Evolutionary conservation across 2,329 filamentous ascomycete genomes (phyloP).

Genomic region (Monosporascus sp.): DNA sequence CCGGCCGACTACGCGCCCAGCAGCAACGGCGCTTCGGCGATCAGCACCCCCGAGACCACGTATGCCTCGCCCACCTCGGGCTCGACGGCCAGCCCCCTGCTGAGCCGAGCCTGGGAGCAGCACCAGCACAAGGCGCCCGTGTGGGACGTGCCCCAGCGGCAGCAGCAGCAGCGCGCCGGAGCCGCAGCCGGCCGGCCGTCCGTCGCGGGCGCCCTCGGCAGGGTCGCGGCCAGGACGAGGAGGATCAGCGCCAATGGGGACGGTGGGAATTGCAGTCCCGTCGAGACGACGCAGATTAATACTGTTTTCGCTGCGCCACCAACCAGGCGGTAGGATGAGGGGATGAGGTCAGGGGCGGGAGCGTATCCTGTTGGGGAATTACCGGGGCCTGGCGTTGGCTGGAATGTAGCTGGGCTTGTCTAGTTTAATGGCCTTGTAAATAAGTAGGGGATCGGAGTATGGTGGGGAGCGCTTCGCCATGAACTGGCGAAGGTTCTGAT

Average conservation of each 20-base stretch:
- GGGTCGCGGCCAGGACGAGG: conserved; percentile 14
- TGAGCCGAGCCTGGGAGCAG: conserved; percentile 25
- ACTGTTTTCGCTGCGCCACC: conserved; percentile 22
- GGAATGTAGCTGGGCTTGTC: too few species aligned
- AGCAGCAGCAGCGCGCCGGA: conserved; percentile 3
- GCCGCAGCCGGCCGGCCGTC: conserved; percentile 4
- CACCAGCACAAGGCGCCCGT: conserved; percentile 8
- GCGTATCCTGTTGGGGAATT: background rate
- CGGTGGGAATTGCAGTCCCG: conserved; percentile 15
- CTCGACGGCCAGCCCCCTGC: conserved; percentile 23
- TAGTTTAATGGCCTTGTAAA: too few species aligned
- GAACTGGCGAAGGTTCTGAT: too few species aligned
- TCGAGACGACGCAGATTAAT: conserved; percentile 24
- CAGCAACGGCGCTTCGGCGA: conserved; percentile 10
- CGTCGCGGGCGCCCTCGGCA: conserved; percentile 6
- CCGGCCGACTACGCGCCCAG: conserved; percentile 23
- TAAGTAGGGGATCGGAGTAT: too few species aligned
- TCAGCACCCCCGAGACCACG: conserved; percentile 8
- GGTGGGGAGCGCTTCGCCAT: too few species aligned
- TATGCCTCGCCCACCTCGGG: conserved; percentile 24
- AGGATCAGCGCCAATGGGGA: conserved; percentile 15
- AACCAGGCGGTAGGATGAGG: conserved; percentile 8
- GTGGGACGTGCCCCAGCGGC: conserved; percentile 19
- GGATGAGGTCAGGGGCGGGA: background rate
- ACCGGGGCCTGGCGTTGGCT: too few species aligned